A percentile compares a stretch with the other conserved stretches of the same genome.
These are phyloP conservation scores for Corchorus capsularis DNA, from an alignment of 345 rosid species.

Conservation along the genomic window DNA sequence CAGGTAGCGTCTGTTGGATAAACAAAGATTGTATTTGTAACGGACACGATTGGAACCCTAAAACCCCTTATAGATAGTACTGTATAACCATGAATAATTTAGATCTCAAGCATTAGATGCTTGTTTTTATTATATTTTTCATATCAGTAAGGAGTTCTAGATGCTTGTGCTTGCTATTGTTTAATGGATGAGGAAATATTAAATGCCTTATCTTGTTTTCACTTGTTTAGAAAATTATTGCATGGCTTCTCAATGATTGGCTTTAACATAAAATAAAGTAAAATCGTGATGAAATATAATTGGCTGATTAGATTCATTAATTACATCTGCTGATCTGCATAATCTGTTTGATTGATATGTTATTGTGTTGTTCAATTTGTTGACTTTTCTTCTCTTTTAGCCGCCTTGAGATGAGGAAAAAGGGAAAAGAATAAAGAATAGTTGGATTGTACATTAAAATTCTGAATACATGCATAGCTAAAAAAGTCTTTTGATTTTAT, in stretches of 20 bases:
- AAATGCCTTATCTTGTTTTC: background rate
- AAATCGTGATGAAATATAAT: no score
- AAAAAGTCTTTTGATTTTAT: no score
- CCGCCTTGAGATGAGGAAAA: no score
- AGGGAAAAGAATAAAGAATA: no score
- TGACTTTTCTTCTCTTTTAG: no score
- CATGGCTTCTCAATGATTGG: background rate
- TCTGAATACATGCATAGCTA: no score
- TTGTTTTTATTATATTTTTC: background rate
- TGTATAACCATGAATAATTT: background rate
- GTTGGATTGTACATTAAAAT: no score
- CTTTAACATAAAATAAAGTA: background rate
- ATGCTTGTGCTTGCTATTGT: background rate
- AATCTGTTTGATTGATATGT: no score
- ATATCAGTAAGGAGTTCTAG: background rate
- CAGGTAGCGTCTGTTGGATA: conserved; percentile 14
- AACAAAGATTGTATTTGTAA: conserved; percentile 6
- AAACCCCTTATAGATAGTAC: background rate
- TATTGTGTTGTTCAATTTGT: no score
- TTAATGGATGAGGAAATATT: background rate
- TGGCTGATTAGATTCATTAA: no score
- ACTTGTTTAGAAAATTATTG: background rate
- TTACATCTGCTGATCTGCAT: no score
- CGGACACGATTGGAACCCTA: background rate
- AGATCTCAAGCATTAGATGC: background rate